Base-by-base conservation (phyloP, 805 yeast species). In the Nakazawaea anatomiae region DNA sequence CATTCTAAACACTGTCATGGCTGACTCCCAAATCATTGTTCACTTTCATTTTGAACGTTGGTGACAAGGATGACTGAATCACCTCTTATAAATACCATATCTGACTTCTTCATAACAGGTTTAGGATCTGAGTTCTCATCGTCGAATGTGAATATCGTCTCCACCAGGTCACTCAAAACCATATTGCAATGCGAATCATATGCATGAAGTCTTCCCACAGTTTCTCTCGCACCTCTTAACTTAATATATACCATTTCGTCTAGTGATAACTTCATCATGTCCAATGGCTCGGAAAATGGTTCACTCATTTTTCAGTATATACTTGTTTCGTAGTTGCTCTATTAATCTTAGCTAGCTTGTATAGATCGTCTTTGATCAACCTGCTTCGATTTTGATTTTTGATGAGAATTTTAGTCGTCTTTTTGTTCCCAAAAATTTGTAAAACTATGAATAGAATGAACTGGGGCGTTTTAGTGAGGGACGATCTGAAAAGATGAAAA, bases 151-250 rank as follows among this genome's bases (percentile, higher is more conserved):
- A 79, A 88, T 39, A 91, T 82, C 1, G 87, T 87, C 64, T 94
- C 99, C 50, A 77, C 79, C 6, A 96, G 97, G 60, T 94, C 96
- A 58, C 97, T 89, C 55, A 94, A 77, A 39, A 94, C 97, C 76
- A 94, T 81, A 66, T 95, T 94, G 70, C 98, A 94, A 69, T 92
- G 99, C 45, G 96, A 87, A 69, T 92, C 99, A 69, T 88, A 92
- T 1, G 96, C 95, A 66, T 91, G 98, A 50, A 94, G 74, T 55
- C 80, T 83, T 4, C 99, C 99, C 31, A 81, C 80, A 70, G 94
- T 79, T 64, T 92, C 97, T 60, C 99, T 79, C 56, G 94, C 92
- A 25, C 97, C 98, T 66, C 98, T 83, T 54, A 94, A 79, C 65
- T 94, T 94, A 52, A 94, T 92, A 61, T 81, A 80, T 28, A 94